phyloP scores from a whole-genome alignment of 2,329 filamentous ascomycete species.

The Ciborinia camelliae region DNA sequence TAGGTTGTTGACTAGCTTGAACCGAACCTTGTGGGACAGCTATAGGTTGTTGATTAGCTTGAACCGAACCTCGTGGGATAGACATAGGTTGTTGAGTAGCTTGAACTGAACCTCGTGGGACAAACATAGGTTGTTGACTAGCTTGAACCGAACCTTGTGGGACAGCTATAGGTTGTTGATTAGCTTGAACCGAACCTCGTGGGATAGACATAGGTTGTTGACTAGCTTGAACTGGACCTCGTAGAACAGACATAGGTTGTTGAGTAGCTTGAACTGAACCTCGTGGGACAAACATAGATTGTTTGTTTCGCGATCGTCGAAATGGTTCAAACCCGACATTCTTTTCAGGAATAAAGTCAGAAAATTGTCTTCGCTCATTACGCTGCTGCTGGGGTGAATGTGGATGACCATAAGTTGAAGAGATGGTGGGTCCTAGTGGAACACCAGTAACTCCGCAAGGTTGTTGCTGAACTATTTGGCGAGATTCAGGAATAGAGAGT shows the following conservation, averaged over 20 bases:
- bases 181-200: not conserved
- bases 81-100: not conserved
- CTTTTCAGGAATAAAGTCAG: not conserved
- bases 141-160: not conserved
- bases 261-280: not conserved
- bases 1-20: not conserved
- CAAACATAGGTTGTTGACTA: not conserved
- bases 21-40: not conserved
- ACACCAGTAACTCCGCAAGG: conserved; percentile 4
- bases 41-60: not conserved
- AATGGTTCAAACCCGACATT: not conserved
- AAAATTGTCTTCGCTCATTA: not conserved
- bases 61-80: not conserved
- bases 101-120: not conserved
- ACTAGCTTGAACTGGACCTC: not conserved
- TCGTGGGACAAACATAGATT: not conserved
- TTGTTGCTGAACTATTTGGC: not conserved
- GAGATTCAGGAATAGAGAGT: not conserved
- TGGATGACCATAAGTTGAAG: not conserved
- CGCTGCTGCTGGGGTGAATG: not conserved
- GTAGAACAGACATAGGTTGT: not conserved
- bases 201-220: not conserved
- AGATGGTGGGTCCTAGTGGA: not conserved
- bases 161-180: not conserved
- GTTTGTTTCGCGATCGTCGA: not conserved